Evolutionary conservation across 768 basidiomycete species (phyloP).

Genomic region (Lactifluus volemus): DNA sequence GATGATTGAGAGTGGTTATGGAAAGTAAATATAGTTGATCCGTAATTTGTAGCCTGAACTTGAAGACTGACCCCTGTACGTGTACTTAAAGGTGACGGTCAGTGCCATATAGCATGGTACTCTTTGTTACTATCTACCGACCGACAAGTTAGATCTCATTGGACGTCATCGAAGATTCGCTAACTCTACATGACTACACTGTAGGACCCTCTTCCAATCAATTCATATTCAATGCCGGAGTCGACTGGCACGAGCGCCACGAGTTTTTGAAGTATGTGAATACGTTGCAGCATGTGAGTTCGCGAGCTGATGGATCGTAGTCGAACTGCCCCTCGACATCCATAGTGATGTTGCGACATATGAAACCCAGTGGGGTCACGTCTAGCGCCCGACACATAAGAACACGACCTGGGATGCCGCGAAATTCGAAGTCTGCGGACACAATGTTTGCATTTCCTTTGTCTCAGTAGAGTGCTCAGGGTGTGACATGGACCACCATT

Average conservation of each 20-base stretch:
- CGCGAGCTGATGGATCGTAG: slow-evolving; percentile 29
- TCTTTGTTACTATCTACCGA: background rate
- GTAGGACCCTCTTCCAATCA: slow-evolving; percentile 49
- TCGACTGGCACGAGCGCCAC: slow-evolving; percentile 88
- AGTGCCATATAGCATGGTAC: slow-evolving; percentile 21
- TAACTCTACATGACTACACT: slow-evolving; percentile 2
- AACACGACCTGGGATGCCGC: slow-evolving; percentile 88
- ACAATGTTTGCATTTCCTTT: slow-evolving; percentile 50
- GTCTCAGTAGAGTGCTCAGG: background rate
- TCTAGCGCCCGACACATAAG: slow-evolving; percentile 88
- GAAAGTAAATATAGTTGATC: too few relatives aligned
- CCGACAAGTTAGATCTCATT: slow-evolving; percentile 58
- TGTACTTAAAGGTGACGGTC: slow-evolving; percentile 50
- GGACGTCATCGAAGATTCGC: slow-evolving; percentile 61
- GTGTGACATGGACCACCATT: background rate
- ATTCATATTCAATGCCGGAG: slow-evolving; percentile 73
- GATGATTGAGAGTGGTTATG: too few relatives aligned
- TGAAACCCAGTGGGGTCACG: slow-evolving; percentile 89
- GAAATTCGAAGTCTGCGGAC: slow-evolving; percentile 96
- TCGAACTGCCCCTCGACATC: slow-evolving; percentile 85
- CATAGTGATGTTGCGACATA: slow-evolving; percentile 79
- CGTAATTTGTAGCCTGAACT: too few relatives aligned
- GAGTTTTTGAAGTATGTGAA: slow-evolving; percentile 70
- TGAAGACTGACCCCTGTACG: too few relatives aligned
- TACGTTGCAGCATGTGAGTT: background rate